A percentile compares a stretch with the other conserved stretches of the same genome.
Conservation (phyloP, 1,284 basidiomycete species). For the Fomitopsis schrenkii region DNA sequence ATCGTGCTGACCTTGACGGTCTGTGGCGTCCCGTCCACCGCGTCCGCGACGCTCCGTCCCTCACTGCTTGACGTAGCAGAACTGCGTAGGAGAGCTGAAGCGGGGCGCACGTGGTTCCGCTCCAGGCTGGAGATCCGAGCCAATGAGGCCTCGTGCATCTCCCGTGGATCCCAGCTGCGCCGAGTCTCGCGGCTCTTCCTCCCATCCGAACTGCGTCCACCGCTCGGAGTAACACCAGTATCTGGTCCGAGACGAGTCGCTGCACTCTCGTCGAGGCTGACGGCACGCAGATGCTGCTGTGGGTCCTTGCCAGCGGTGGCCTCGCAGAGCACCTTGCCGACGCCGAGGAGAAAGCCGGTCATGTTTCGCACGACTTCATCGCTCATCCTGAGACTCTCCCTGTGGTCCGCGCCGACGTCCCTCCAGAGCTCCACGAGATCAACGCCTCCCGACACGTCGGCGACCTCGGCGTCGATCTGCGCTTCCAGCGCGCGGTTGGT, state of each 20-base stretch:
- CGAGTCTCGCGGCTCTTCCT: constrained; percentile 50
- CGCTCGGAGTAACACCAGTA: constrained; percentile 11
- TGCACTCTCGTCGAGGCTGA: constrained; percentile 45
- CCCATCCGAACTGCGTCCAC: constrained; percentile 37
- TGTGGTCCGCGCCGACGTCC: constrained; percentile 60
- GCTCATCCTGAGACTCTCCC: constrained; percentile 64
- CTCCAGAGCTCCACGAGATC: constrained; percentile 60
- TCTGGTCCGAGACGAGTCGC: constrained; percentile 25
- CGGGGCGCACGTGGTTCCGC: constrained; percentile 20
- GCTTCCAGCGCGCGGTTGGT: constrained; percentile 58
- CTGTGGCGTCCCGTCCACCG: constrained; percentile 20
- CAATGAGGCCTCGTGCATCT: constrained; percentile 15
- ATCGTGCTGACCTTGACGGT: constrained; percentile 16
- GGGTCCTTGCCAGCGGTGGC: constrained; percentile 32
- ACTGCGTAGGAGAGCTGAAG: constrained; percentile 22
- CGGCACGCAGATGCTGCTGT: constrained; percentile 40
- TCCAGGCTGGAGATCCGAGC: constrained; percentile 23
- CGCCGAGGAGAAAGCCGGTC: constrained; percentile 68
- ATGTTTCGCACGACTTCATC: constrained; percentile 73
- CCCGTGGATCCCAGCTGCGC: constrained; percentile 51
- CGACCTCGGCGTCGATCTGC: constrained; percentile 71
- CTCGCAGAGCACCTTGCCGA: constrained; percentile 66
- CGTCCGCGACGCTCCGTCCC: constrained; percentile 19
- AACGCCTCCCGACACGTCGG: constrained; percentile 30
- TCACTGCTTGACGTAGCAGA: constrained; percentile 25